Conservation (phyloP, 208 protist species). For the Borovskyia barvae region DNA sequence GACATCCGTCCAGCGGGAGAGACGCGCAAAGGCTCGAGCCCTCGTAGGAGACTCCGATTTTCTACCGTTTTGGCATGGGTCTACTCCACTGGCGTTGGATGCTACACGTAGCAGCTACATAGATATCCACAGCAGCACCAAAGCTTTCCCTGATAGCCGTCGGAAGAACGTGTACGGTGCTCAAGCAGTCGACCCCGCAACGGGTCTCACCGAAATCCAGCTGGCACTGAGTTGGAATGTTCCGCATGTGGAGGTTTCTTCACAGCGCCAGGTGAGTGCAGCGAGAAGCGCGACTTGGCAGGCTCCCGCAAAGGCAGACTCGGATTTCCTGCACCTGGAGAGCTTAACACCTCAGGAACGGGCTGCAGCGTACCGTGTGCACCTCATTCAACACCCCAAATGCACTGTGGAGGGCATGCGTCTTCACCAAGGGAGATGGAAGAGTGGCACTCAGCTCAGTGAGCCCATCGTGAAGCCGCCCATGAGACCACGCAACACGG, state of each 20-base stretch:
- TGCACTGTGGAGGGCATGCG: conserved; percentile 39
- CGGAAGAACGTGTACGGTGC: conserved; percentile 12
- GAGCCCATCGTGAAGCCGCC: conserved; percentile 29
- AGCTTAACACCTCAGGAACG: conserved; percentile 41
- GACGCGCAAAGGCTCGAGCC: conserved; percentile 17
- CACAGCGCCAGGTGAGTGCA: background rate
- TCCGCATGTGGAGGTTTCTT: background rate
- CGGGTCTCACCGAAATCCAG: conserved; percentile 65
- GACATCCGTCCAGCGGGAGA: conserved; percentile 47
- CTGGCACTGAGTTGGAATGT: conserved; percentile 70
- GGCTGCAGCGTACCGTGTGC: conserved; percentile 30
- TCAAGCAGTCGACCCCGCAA: conserved; percentile 55
- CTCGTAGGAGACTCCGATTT: conserved; percentile 57
- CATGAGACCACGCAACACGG: conserved; percentile 2
- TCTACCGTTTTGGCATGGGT: conserved; percentile 60
- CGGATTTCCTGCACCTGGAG: conserved; percentile 18
- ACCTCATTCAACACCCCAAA: conserved; percentile 57
- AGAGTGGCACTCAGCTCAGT: conserved; percentile 46
- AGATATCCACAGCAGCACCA: no score
- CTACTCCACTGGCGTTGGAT: conserved; percentile 44
- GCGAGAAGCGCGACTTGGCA: background rate
- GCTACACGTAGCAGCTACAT: conserved; percentile 57
- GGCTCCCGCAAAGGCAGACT: background rate
- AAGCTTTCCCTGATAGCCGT: no score
- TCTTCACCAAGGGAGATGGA: conserved; percentile 40